Evolutionary conservation across 1,284 basidiomycete genomes (phyloP).

Genomic region (Naganishia albida): DNA sequence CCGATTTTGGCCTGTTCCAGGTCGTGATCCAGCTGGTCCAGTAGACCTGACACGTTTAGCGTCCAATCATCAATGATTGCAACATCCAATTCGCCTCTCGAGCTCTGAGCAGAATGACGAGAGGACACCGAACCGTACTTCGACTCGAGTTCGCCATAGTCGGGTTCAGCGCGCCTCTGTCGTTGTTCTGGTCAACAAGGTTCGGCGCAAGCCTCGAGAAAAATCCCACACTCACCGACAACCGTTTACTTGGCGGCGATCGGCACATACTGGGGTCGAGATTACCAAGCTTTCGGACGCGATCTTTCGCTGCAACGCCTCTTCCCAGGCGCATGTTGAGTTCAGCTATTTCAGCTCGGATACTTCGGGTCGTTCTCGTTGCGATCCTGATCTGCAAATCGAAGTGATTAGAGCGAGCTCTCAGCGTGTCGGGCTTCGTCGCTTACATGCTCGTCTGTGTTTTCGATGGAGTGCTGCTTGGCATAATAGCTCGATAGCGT

Average conservation of each 20-base stretch:
- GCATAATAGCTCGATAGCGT: conserved; percentile 10
- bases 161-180: conserved; percentile 17
- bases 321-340: conserved; percentile 14
- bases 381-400: conserved; percentile 15
- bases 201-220: background rate
- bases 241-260: conserved; percentile 20
- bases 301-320: conserved; percentile 15
- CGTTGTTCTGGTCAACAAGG: background rate
- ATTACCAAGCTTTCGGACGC: conserved; percentile 2
- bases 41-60: conserved; percentile 34
- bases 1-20: conserved; percentile 24
- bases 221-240: conserved; percentile 11
- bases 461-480: background rate
- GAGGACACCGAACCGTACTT: conserved; percentile 34
- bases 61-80: conserved; percentile 33
- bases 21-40: conserved; percentile 38
- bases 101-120: conserved; percentile 26
- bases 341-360: conserved; percentile 25
- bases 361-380: conserved; percentile 14
- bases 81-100: conserved; percentile 38
- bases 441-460: conserved; percentile 27
- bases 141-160: conserved; percentile 30
- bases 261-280: conserved; percentile 16
- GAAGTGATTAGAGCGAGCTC: background rate
- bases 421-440: no score